A percentile compares a stretch with the other conserved stretches of the same genome.
Evolutionary conservation across 192 early-diverging fungal genomes (phyloP).

Genomic region (Coemansia sp.): DNA sequence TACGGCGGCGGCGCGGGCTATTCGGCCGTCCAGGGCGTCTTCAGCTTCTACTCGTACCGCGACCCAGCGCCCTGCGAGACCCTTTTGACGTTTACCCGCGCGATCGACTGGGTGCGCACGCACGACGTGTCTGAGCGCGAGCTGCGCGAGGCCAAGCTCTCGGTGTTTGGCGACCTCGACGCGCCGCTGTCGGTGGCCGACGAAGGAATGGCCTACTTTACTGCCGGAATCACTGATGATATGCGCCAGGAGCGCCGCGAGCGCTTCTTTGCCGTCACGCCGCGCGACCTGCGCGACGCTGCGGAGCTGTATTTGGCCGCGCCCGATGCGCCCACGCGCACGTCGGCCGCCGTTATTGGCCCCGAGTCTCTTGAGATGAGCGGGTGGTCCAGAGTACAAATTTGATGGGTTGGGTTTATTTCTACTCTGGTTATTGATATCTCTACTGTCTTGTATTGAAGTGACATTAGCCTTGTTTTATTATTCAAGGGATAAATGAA

Average conservation of each 20-base stretch:
- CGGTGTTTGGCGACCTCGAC: constrained; percentile 84
- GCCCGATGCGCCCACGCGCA: not conserved
- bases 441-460: too few species aligned
- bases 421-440: too few species aligned
- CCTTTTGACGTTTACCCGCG: constrained; percentile 63
- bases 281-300: constrained; percentile 67
- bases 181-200: constrained; percentile 75
- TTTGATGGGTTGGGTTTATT: not conserved
- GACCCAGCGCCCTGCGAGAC: constrained; percentile 81
- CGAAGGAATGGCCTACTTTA: constrained; percentile 84
- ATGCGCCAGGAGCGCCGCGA: constrained; percentile 85
- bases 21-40: constrained; percentile 69
- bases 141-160: constrained; percentile 88
- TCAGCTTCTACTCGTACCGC: constrained; percentile 91
- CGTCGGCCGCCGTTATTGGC: constrained; percentile 47
- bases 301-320: constrained; percentile 65
- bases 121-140: constrained; percentile 57
- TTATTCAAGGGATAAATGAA: too few species aligned
- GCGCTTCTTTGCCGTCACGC: constrained; percentile 64
- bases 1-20: constrained; percentile 90
- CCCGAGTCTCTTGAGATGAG: constrained; percentile 35
- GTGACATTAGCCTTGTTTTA: too few species aligned
- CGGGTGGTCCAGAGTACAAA: not conserved
- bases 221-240: constrained; percentile 76
- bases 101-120: constrained; percentile 65